Base-by-base conservation (phyloP, 768 basidiomycete species). In the Coprinopsis strossmayeri region DNA sequence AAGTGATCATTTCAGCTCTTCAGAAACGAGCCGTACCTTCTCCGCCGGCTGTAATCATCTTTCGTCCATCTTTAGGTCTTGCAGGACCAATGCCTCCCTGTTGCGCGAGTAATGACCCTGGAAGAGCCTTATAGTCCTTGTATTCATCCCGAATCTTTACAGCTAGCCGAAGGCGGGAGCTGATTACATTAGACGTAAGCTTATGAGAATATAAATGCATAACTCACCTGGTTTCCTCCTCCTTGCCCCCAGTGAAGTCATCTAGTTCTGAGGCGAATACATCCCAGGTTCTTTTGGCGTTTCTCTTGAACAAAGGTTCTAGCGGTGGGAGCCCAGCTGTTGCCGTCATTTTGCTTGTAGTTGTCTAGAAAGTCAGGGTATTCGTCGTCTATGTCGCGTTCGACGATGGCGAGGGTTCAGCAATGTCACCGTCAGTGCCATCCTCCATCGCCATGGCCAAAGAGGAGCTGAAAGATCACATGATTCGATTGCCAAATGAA, bases 101-200 rank as follows among this genome's bases (percentile, higher is more conserved):
- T 53, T 96, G 92, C 0, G 84, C 71, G 25, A 90, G 68, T 27
- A 97, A 69, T 1, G 87, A 80, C 2, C 89, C 66, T 0, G 95
- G 95, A 1, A 98, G 79, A 24, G 84, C 79, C 61, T 87, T 90
- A 61, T 76, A 88, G 62, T 96, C 82, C 40, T 78, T 76, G 64
- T 93, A 99, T 69, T 98, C 95, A 60, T 91, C 82, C 27, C 82
- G 76, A 25, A 97, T 85, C 72, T 96, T 96, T 41, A 88, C 80
- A 2, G 91, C 74, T 28, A 96, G 64, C 28, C 84, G 79, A 40
- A 91, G 63, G 32, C 84, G 77, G n/a, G 82, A 71, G 57, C 90
- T 88, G 49, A n/a, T 12, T 13, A 35, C 30, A 28, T 24, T 45
- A 28, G 26, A 53, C 42, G 30, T 40, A 42, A 39, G 24, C 34